Conservation (phyloP, 345 rosid genomes). For the Crucihimalaya himalaica region DNA sequence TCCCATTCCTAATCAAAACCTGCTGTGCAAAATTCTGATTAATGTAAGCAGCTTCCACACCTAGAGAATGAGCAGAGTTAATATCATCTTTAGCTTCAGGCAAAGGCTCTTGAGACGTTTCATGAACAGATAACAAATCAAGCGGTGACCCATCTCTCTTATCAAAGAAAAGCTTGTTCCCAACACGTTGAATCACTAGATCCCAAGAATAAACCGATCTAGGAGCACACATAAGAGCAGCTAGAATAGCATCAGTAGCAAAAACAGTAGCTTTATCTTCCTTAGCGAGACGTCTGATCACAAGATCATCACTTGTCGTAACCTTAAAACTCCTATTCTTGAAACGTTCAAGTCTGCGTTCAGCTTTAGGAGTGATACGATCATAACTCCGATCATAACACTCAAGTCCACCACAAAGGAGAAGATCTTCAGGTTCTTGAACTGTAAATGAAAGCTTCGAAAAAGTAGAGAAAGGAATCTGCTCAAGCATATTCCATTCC, state of each 20-base stretch:
- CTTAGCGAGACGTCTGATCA: constrained; percentile 79
- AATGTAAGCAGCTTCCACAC: constrained; percentile 71
- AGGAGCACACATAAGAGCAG: constrained; percentile 88
- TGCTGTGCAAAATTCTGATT: constrained; percentile 56
- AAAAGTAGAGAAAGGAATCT: constrained; percentile 90
- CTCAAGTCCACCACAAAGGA: constrained; percentile 79
- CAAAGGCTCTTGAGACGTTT: constrained; percentile 84
- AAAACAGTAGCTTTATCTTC: constrained; percentile 97
- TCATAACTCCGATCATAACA: constrained; percentile 65
- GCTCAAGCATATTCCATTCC: constrained; percentile 98
- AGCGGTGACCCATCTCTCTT: constrained; percentile 90
- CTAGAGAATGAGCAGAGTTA: constrained; percentile 48
- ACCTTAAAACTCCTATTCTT: constrained; percentile 91
- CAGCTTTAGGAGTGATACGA: constrained; percentile 85
- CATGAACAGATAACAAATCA: constrained; percentile 86
- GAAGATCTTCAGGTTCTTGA: constrained; percentile 83
- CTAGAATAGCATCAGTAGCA: constrained; percentile 80
- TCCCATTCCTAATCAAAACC: constrained; percentile 77
- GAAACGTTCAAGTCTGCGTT: constrained; percentile 84
- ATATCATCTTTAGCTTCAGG: constrained; percentile 40
- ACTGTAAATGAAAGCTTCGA: constrained; percentile 77
- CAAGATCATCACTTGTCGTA: constrained; percentile 94
- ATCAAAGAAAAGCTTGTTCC: constrained; percentile 90
- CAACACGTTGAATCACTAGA: constrained; percentile 90
- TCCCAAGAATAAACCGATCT: constrained; percentile 98